Evolutionary conservation across 305 asterid genomes (phyloP), one percentile per base, ranked within the genome.

Genomic region (Salvia sclarea): DNA sequence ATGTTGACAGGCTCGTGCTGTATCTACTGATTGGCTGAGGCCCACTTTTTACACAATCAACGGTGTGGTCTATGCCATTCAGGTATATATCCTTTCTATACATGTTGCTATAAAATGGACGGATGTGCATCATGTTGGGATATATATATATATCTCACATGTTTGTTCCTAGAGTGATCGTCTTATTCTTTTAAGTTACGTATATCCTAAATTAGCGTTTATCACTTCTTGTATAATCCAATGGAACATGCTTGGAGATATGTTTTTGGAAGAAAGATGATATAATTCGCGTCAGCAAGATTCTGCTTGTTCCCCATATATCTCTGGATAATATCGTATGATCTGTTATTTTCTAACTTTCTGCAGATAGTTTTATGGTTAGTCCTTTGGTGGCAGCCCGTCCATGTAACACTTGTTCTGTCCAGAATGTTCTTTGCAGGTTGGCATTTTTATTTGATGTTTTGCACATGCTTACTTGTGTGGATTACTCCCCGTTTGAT

Each of bases 401-500:
- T 85, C 63, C 84, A 66, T 6, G 76, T 74, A 55, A 31, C 86
- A 58, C 28, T 88, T 72, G 76, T 88, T 73, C 65, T 89, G 67
- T 84, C 96, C 64, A 92, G 88, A 79, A 79, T 85, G 88, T 92
- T 92, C 88, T 92, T 92, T 86, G 95, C 98, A 84, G 98, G 98
- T 91, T 70, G 41, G 54, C 70, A 33, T 73, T 63, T 57, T 33
- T 35, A 45, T 12, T 28, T 57, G 53, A 24, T 50, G 5, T 56
- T 7, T 6, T 22, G 55, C 3, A 14, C 55, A 52, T 63, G 64
- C 59, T 24, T 53, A 24, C 17, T 62, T n/a, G 28, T 57, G 47
- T 47, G 45, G 55, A 61, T 66, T 16, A 5, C n/a, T 44, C 24
- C 75, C 21, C 22, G 17, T 65, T 53, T 78, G 73, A 76, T 81